Percentiles rank a stretch among this genome's conserved stretches.
phyloP scores from a whole-genome alignment of 805 yeast species.

The Ogataea trehaloabstinens region DNA sequence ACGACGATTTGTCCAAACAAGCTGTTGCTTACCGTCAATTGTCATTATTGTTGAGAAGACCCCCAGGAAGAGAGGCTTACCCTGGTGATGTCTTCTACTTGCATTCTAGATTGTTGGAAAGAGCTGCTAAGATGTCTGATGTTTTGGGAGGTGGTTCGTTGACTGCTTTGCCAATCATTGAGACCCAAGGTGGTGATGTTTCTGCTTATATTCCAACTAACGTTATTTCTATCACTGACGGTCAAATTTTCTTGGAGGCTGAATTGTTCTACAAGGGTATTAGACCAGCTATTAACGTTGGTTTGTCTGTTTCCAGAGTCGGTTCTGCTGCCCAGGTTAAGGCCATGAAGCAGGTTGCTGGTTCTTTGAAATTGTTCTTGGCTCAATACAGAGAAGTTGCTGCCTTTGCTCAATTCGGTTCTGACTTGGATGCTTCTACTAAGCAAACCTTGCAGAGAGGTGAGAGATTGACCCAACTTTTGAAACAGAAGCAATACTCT shows the following conservation, averaged over 20 bases:
- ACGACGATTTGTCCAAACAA: slow-evolving; percentile 98
- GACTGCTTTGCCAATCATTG: slow-evolving; percentile 95
- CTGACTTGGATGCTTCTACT: slow-evolving; percentile 99
- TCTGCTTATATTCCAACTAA: slow-evolving; percentile 97
- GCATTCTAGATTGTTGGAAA: slow-evolving; percentile 92
- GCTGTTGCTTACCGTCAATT: slow-evolving; percentile 99
- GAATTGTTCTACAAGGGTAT: slow-evolving; percentile 99
- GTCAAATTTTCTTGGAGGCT: slow-evolving; percentile 98
- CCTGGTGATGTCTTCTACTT: slow-evolving; percentile 96
- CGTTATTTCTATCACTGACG: slow-evolving; percentile 96
- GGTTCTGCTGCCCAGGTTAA: slow-evolving; percentile 99
- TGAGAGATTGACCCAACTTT: slow-evolving; percentile 99
- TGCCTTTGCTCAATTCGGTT: slow-evolving; percentile 99
- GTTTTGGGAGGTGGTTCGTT: slow-evolving; percentile 88
- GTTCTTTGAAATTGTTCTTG: slow-evolving; percentile 99
- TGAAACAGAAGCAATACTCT: slow-evolving; percentile 95
- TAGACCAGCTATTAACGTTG: slow-evolving; percentile 99
- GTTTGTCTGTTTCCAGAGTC: slow-evolving; percentile 99
- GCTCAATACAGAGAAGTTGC: slow-evolving; percentile 99
- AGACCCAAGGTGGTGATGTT: slow-evolving; percentile 99
- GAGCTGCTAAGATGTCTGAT: slow-evolving; percentile 96
- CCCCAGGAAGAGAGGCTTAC: slow-evolving; percentile 96
- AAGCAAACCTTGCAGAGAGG: slow-evolving; percentile 99
- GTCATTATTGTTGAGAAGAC: slow-evolving; percentile 95
- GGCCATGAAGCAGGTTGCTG: slow-evolving; percentile 99